phyloP scores from a whole-genome alignment of 2,329 filamentous ascomycete species.

The Cladosporium sp. region DNA sequence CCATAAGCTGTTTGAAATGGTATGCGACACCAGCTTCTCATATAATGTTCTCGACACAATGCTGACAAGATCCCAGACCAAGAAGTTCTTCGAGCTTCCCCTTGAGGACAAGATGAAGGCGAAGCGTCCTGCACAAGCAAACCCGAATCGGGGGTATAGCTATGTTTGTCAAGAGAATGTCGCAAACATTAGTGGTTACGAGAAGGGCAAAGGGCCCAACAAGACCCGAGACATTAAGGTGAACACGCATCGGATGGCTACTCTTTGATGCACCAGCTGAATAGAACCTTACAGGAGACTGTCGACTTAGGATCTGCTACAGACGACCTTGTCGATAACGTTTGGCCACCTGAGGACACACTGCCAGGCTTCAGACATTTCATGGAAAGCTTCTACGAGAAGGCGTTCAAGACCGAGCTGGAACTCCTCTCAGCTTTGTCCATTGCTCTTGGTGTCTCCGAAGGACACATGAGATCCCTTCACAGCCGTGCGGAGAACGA shows the following conservation, averaged over 20 bases:
- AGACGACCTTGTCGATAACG: constrained; percentile 45
- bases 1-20: not conserved
- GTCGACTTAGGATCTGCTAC: constrained; percentile 48
- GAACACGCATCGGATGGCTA: no score
- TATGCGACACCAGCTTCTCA: not conserved
- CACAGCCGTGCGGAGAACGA: not conserved
- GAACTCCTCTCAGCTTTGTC: not conserved
- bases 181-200: constrained; percentile 10
- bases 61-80: not conserved
- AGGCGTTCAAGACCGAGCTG: not conserved
- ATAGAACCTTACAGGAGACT: constrained; percentile 29
- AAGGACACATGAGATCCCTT: not conserved
- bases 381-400: not conserved
- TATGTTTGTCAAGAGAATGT: constrained; percentile 10
- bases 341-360: constrained; percentile 47
- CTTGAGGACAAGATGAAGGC: constrained; percentile 32
- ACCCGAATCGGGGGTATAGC: constrained; percentile 22
- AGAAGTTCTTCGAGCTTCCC: constrained; percentile 56
- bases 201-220: constrained; percentile 1
- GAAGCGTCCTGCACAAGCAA: constrained; percentile 20
- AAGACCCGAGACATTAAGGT: constrained; percentile 4
- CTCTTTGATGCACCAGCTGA: not conserved
- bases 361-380: constrained; percentile 44
- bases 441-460: not conserved
- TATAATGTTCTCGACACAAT: no score